phyloP scores from a whole-genome alignment of 176 grass and related monocot genomes.

The Hyparrhenia diplandra region DNA sequence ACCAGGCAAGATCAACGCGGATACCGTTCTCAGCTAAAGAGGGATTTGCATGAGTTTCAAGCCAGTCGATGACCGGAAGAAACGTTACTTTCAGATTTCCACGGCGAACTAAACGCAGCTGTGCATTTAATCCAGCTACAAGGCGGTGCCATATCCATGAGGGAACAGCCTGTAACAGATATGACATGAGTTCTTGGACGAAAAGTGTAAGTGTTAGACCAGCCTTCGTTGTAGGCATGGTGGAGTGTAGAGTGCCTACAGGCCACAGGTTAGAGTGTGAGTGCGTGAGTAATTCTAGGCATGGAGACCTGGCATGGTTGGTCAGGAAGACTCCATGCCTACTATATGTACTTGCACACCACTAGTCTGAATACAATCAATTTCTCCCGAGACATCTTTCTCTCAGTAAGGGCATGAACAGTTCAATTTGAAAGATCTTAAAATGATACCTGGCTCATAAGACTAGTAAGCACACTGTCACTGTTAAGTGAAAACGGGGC shows the following conservation, averaged over 20 bases:
- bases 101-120: constrained; percentile 77
- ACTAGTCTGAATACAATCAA: no score
- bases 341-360: no score
- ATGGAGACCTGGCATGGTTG: no score
- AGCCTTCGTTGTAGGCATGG: no score
- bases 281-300: no score
- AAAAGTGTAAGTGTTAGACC: no score
- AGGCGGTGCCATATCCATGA: constrained; percentile 97
- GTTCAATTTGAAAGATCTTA: constrained; percentile 12
- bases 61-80: constrained; percentile 75
- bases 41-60: constrained; percentile 90
- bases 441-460: constrained; percentile 85
- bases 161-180: constrained; percentile 61
- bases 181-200: not conserved
- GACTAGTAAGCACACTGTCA: constrained; percentile 97
- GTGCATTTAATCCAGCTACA: constrained; percentile 95
- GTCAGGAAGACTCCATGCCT: no score
- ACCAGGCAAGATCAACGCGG: constrained; percentile 83
- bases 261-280: no score
- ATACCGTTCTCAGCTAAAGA: constrained; percentile 56
- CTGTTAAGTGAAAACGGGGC: constrained; percentile 94
- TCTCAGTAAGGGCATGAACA: not conserved
- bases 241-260: no score
- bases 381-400: no score
- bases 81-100: constrained; percentile 76